A percentile compares a stretch with the other conserved stretches of the same genome.
Evolutionary conservation across 1,284 basidiomycete species (phyloP).

Genomic region (Erythrobasidium hasegawianum): DNA sequence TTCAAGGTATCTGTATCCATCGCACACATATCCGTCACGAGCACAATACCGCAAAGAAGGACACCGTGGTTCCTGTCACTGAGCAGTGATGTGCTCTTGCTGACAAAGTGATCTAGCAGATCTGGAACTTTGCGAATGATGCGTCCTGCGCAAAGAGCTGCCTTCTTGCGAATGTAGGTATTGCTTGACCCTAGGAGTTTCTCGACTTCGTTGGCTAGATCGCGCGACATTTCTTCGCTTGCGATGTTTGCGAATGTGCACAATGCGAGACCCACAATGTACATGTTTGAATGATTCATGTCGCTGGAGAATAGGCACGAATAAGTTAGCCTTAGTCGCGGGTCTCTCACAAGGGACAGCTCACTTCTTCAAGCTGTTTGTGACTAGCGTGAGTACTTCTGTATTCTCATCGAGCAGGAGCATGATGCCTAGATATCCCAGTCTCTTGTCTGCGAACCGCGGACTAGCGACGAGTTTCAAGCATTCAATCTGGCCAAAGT

Average conservation of each 20-base stretch:
- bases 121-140: constrained; percentile 97
- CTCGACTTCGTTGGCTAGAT: constrained; percentile 94
- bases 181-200: constrained; percentile 96
- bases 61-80: constrained; percentile 98
- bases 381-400: constrained; percentile 94
- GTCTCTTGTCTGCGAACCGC: constrained; percentile 85
- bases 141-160: constrained; percentile 91
- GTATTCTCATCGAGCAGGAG: constrained; percentile 95
- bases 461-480: constrained; percentile 92
- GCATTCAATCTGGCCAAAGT: constrained; percentile 99
- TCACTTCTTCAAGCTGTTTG: constrained; percentile 97
- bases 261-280: constrained; percentile 91
- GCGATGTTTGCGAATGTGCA: constrained; percentile 99
- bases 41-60: constrained; percentile 84
- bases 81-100: constrained; percentile 83
- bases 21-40: constrained; percentile 92
- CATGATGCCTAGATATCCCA: constrained; percentile 98
- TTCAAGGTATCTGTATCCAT: constrained; percentile 57
- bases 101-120: constrained; percentile 85
- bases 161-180: constrained; percentile 99
- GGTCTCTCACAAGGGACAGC: constrained; percentile 44
- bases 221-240: constrained; percentile 97
- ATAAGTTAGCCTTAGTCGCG: constrained; percentile 15
- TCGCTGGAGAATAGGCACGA: constrained; percentile 60
- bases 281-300: constrained; percentile 99